phyloP scores from a whole-genome alignment of 495 filamentous ascomycete species.

The Hypoxylon perforatum region DNA sequence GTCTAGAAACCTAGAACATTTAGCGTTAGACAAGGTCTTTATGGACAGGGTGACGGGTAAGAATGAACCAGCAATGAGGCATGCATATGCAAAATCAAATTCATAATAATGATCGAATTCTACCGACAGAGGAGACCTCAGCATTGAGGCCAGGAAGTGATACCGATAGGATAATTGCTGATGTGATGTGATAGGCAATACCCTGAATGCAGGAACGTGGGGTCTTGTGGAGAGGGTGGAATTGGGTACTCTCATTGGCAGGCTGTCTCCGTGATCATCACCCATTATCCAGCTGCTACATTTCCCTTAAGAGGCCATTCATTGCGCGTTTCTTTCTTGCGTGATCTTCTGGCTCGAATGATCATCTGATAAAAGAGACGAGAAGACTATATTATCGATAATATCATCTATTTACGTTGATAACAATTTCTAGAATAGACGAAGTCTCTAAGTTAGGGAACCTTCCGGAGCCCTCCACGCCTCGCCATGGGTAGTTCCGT shows the following conservation, averaged over 20 bases:
- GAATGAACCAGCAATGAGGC: too few relatives aligned
- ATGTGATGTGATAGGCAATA: not conserved
- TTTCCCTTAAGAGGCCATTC: not conserved
- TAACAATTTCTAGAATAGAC: not conserved
- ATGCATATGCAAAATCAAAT: too few relatives aligned
- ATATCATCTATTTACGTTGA: not conserved
- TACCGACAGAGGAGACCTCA: too few relatives aligned
- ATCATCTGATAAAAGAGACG: not conserved
- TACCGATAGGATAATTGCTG: not conserved
- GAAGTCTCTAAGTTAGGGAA: not conserved
- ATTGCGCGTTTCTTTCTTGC: slow-evolving; percentile 5
- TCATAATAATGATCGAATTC: too few relatives aligned
- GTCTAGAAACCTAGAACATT: too few relatives aligned
- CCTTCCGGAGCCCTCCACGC: not conserved
- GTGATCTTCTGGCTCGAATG: not conserved
- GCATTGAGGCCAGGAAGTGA: not conserved
- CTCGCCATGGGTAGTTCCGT: not conserved
- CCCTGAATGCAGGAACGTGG: slow-evolving; percentile 3
- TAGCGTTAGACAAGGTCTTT: too few relatives aligned
- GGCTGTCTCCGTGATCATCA: not conserved
- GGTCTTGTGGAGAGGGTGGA: not conserved
- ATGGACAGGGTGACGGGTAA: too few relatives aligned
- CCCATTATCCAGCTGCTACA: not conserved
- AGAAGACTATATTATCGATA: not conserved
- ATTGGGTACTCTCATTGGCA: not conserved